phyloP scores from a whole-genome alignment of 2,329 filamentous ascomycete genomes.

The Paracamarosporium sp. region DNA sequence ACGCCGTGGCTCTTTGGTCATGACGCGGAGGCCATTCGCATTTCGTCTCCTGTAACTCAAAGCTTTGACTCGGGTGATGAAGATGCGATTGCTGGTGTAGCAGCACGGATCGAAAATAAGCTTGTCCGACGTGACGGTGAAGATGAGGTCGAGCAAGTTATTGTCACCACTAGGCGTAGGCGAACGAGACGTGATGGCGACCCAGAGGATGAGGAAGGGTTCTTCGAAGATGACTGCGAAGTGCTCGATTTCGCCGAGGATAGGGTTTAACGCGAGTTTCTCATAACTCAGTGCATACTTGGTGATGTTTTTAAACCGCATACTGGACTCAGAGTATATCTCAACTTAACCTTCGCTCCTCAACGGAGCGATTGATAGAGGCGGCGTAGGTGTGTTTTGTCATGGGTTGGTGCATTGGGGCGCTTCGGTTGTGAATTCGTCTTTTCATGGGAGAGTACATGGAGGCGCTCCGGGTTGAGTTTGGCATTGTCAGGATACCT shows the following conservation, averaged over 20 bases:
- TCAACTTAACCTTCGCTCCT: conserved; percentile 1
- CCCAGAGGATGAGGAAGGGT: conserved; percentile 70
- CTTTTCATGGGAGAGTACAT: conserved; percentile 4
- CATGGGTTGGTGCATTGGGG: conserved; percentile 8
- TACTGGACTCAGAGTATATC: background rate
- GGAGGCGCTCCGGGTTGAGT: conserved; percentile 4
- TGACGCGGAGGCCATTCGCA: conserved; percentile 55
- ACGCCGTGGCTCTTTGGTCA: conserved; percentile 62
- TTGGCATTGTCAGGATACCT: conserved; percentile 9
- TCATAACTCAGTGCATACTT: background rate
- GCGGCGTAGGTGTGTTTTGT: background rate
- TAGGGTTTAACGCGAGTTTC: conserved; percentile 47
- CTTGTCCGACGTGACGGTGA: conserved; percentile 60
- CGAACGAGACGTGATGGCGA: conserved; percentile 57
- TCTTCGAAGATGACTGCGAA: conserved; percentile 93
- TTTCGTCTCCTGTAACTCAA: conserved; percentile 46
- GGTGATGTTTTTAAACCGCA: background rate
- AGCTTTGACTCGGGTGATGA: conserved; percentile 45
- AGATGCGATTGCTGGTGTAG: conserved; percentile 60
- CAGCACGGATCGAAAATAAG: conserved; percentile 44
- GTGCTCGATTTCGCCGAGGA: conserved; percentile 83
- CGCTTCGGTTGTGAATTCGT: conserved; percentile 4
- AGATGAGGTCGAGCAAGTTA: conserved; percentile 74
- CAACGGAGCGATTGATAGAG: background rate
- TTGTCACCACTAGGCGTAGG: conserved; percentile 79